A percentile compares a stretch with the other conserved stretches of the same genome.
Conservation (phyloP, 208 protist species). For the Vickermania ingenoplastis region DNA sequence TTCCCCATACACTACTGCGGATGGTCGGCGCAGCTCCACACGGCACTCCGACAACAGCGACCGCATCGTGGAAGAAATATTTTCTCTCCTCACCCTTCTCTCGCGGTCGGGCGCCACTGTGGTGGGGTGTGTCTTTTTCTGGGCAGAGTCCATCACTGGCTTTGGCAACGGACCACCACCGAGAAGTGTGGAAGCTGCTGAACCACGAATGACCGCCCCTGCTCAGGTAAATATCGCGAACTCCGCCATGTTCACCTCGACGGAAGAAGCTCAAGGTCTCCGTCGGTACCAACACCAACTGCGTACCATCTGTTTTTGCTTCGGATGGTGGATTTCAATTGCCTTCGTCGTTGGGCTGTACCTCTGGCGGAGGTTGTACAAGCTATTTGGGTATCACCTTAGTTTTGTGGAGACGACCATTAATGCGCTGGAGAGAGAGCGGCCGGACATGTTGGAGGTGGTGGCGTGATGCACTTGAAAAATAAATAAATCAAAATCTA, state of each 20-base stretch:
- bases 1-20: not conserved
- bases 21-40: not conserved
- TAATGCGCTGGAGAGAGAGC: not conserved
- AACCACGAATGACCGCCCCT: not conserved
- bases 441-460: not conserved
- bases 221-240: too few relatives aligned
- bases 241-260: not conserved
- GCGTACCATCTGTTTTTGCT: conserved; percentile 1
- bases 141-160: conserved; percentile 7
- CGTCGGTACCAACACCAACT: not conserved
- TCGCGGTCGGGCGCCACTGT: not conserved
- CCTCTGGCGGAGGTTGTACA: conserved; percentile 47
- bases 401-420: conserved; percentile 51
- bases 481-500: too few relatives aligned
- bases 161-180: conserved; percentile 9
- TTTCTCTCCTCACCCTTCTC: not conserved
- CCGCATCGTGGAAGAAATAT: not conserved
- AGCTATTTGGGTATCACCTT: conserved; percentile 51
- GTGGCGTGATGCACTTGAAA: too few relatives aligned
- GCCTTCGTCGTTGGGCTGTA: not conserved
- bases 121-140: not conserved
- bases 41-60: not conserved
- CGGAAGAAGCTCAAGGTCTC: not conserved
- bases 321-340: conserved; percentile 7
- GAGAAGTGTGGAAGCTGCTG: conserved; percentile 6